phyloP scores from a whole-genome alignment of 2,329 filamentous ascomycete species.

The Epichloe bromicola region DNA sequence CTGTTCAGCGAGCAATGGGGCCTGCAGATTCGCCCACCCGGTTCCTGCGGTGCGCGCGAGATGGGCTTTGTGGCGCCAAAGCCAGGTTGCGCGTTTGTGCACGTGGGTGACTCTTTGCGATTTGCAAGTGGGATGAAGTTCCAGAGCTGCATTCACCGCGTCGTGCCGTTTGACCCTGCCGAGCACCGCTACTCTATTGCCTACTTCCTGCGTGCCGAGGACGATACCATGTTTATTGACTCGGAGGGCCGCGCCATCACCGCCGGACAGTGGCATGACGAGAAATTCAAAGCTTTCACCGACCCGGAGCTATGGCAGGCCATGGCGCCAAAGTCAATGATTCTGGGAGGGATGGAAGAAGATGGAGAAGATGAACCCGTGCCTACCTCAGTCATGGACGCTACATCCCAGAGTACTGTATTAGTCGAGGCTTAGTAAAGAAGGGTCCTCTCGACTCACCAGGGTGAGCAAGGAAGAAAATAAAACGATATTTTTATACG shows the following conservation, averaged over 20 bases:
- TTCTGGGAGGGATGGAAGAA: constrained; percentile 37
- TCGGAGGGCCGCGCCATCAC: constrained; percentile 40
- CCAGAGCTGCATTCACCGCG: constrained; percentile 44
- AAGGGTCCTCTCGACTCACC: no score
- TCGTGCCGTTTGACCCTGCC: constrained; percentile 36
- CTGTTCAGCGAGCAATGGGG: constrained; percentile 45
- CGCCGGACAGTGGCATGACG: constrained; percentile 39
- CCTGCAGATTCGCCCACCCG: constrained; percentile 40
- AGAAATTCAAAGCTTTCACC: constrained; percentile 40
- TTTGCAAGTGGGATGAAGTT: constrained; percentile 40
- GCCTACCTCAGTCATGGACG: no score
- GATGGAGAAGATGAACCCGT: constrained; percentile 15
- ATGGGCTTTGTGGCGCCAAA: constrained; percentile 42
- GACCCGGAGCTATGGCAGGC: constrained; percentile 30
- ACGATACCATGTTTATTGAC: constrained; percentile 42
- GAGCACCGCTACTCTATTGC: constrained; percentile 47
- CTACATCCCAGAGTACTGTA: no score
- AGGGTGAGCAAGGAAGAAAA: no score
- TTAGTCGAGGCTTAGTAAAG: no score
- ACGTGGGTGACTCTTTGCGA: constrained; percentile 46
- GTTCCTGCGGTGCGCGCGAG: constrained; percentile 24
- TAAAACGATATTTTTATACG: no score
- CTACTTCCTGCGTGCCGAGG: constrained; percentile 44
- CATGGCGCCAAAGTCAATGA: constrained; percentile 34
- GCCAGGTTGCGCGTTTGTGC: constrained; percentile 38